These are phyloP conservation scores for Ogataea sp. DNA, from an alignment of 805 yeast species.

Conservation along the genomic window DNA sequence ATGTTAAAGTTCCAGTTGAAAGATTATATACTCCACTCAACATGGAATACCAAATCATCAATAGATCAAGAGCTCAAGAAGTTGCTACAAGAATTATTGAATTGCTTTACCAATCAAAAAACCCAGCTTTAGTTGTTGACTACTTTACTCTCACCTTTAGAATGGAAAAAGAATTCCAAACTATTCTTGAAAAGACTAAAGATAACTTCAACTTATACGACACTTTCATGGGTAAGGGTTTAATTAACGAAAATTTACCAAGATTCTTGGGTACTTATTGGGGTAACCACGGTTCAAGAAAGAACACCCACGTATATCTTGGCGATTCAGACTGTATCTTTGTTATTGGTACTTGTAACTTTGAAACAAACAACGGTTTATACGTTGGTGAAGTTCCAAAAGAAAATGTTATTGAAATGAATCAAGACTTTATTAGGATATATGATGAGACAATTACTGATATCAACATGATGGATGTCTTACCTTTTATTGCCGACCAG, in stretches of 20 bases:
- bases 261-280: conserved; percentile 38
- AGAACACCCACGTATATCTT: conserved; percentile 25
- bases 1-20: conserved; percentile 36
- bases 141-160: conserved; percentile 32
- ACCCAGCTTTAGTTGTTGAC: conserved; percentile 35
- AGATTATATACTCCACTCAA: conserved; percentile 25
- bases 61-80: conserved; percentile 10
- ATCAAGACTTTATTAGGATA: conserved; percentile 33
- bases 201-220: conserved; percentile 31
- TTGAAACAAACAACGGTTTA: conserved; percentile 60
- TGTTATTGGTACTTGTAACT: conserved; percentile 56
- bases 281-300: conserved; percentile 24
- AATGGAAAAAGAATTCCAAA: conserved; percentile 20
- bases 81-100: conserved; percentile 26
- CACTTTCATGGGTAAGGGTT: conserved; percentile 31
- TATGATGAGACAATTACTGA: conserved; percentile 23
- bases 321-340: conserved; percentile 62
- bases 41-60: conserved; percentile 13
- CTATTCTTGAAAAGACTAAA: conserved; percentile 24
- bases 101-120: conserved; percentile 27
- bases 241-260: conserved; percentile 29
- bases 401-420: conserved; percentile 24
- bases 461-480: conserved; percentile 25
- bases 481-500: conserved; percentile 26
- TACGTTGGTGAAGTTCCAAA: conserved; percentile 33